Percentiles rank a stretch among this genome's conserved stretches.
Conservation (phyloP, 176 grass and related monocot genomes). For the Secale cereale region DNA sequence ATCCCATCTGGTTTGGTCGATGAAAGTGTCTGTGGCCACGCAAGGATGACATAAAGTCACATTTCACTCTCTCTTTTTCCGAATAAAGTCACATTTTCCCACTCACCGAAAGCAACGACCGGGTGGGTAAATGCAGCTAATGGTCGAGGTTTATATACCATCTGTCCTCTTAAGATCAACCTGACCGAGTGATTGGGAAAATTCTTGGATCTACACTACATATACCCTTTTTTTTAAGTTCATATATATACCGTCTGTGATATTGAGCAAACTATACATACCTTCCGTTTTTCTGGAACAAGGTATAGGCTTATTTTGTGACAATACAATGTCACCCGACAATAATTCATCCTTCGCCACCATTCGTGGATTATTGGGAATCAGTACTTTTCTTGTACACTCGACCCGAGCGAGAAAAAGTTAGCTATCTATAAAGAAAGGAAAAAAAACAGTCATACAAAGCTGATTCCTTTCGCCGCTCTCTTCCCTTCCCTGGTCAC, state of each 20-base stretch:
- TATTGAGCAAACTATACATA: neutral
- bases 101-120: slow-evolving; percentile 18
- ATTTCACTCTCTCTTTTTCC: too few species aligned
- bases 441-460: too few species aligned
- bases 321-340: too few species aligned
- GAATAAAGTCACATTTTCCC: neutral
- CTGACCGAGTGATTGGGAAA: neutral
- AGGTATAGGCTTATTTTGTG: too few species aligned
- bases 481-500: too few species aligned
- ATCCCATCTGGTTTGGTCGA: neutral
- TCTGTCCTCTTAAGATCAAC: neutral
- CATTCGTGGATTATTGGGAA: neutral
- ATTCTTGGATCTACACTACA: neutral
- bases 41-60: neutral
- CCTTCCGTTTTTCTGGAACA: neutral
- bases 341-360: neutral
- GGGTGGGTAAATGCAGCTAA: neutral
- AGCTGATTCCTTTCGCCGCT: too few species aligned
- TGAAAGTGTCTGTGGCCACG: neutral
- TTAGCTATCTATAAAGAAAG: too few species aligned
- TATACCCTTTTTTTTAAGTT: neutral
- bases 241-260: neutral
- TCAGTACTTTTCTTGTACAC: neutral
- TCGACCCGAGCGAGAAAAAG: neutral
- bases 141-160: neutral